Evolutionary conservation across 768 basidiomycete genomes (phyloP).

Genomic region (Hortiboletus flavorubellus): DNA sequence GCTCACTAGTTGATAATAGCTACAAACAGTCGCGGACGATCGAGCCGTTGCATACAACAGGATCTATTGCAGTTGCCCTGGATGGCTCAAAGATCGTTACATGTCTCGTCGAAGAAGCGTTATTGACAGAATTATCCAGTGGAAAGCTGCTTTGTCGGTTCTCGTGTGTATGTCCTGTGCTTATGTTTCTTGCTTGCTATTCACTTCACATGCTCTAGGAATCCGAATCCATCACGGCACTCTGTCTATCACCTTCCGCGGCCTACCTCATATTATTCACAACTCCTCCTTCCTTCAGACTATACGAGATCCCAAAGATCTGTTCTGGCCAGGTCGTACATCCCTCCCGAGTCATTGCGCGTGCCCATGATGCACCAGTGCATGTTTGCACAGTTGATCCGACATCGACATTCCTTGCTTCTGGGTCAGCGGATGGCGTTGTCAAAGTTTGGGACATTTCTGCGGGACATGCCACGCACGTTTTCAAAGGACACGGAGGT

Average conservation of each 20-base stretch:
- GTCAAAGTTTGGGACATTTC: slow-evolving; percentile 96
- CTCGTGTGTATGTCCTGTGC: slow-evolving; percentile 59
- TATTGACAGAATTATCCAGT: slow-evolving; percentile 75
- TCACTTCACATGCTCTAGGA: slow-evolving; percentile 52
- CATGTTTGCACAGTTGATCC: slow-evolving; percentile 85
- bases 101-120: slow-evolving; percentile 81
- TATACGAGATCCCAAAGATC: slow-evolving; percentile 72
- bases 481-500: slow-evolving; percentile 97
- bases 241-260: slow-evolving; percentile 76
- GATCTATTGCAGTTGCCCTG: slow-evolving; percentile 73
- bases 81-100: slow-evolving; percentile 83
- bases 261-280: slow-evolving; percentile 79
- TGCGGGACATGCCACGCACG: slow-evolving; percentile 87
- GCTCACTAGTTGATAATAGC: slow-evolving; percentile 36
- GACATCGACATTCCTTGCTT: slow-evolving; percentile 87
- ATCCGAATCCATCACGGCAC: slow-evolving; percentile 76
- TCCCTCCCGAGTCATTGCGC: slow-evolving; percentile 72
- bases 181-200: neutral
- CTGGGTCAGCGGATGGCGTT: slow-evolving; percentile 92
- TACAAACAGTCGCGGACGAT: slow-evolving; percentile 75
- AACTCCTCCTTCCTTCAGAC: slow-evolving; percentile 72
- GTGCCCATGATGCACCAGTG: slow-evolving; percentile 91
- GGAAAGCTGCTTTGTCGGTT: slow-evolving; percentile 80
- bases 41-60: slow-evolving; percentile 82
- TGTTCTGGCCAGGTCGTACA: slow-evolving; percentile 49